phyloP scores from a whole-genome alignment of 768 basidiomycete species.

The Boletus eberwhitei region DNA sequence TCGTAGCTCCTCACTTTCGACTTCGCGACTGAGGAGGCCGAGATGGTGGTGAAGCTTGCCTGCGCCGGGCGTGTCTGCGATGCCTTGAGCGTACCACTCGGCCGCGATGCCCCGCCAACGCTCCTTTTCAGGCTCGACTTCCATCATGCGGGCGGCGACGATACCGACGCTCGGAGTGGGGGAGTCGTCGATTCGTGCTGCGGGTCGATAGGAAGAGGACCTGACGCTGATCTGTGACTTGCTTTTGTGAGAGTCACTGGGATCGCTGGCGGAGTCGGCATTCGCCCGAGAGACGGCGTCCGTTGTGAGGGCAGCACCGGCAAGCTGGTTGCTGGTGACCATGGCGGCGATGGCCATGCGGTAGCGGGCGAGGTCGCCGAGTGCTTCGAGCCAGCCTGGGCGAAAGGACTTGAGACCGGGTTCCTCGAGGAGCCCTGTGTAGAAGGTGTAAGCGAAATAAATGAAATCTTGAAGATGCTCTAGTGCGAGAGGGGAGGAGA shows the following conservation, averaged over 20 bases:
- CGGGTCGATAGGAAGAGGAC: constrained; percentile 45
- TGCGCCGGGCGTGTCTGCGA: constrained; percentile 88
- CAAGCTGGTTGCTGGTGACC: constrained; percentile 50
- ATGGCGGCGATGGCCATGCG: constrained; percentile 94
- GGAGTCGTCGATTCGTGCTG: constrained; percentile 60
- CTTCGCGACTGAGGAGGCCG: constrained; percentile 82
- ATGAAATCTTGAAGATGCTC: constrained; percentile 95
- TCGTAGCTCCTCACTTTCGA: constrained; percentile 75
- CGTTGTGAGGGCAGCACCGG: constrained; percentile 46
- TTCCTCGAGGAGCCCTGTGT: constrained; percentile 86
- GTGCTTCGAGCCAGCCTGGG: constrained; percentile 89
- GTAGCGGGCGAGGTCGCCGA: constrained; percentile 94
- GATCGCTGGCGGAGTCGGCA: constrained; percentile 26
- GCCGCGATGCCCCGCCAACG: constrained; percentile 85
- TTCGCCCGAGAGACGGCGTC: constrained; percentile 53
- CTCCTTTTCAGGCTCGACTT: constrained; percentile 89
- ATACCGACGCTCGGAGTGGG: constrained; percentile 79
- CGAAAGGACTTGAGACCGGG: constrained; percentile 65
- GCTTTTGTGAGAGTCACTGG: constrained; percentile 35
- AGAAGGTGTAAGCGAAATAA: constrained; percentile 93
- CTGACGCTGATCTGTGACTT: constrained; percentile 25
- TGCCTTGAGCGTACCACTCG: constrained; percentile 89
- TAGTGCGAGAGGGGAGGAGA: constrained; percentile 59
- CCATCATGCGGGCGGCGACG: constrained; percentile 75
- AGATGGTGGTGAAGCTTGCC: constrained; percentile 95